Evolutionary conservation across 768 basidiomycete genomes (phyloP).

Genomic region (Mycena polygramma): DNA sequence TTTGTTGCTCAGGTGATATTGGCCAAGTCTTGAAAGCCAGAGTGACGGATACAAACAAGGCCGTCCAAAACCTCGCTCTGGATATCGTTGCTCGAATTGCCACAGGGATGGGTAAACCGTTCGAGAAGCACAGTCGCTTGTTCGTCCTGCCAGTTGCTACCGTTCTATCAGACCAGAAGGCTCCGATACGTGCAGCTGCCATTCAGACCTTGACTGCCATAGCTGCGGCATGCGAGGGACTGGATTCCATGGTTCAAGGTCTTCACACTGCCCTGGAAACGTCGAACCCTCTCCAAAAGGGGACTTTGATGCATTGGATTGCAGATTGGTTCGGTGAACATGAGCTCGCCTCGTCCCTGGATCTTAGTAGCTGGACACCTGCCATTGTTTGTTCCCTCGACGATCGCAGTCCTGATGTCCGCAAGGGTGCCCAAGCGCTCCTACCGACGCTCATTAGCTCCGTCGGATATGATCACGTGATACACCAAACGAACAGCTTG

Average conservation of each 20-base stretch:
- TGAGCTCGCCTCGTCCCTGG: constrained; percentile 65
- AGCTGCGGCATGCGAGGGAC: constrained; percentile 83
- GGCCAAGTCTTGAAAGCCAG: constrained; percentile 89
- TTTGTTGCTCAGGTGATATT: constrained; percentile 79
- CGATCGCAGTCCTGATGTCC: constrained; percentile 91
- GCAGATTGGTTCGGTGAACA: constrained; percentile 83
- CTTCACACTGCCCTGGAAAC: constrained; percentile 87
- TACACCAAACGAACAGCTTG: constrained; percentile 87
- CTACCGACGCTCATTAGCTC: constrained; percentile 80
- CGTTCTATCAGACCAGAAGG: constrained; percentile 94
- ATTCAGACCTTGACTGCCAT: constrained; percentile 86
- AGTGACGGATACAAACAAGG: constrained; percentile 93
- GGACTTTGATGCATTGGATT: constrained; percentile 84
- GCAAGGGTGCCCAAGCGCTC: constrained; percentile 89
- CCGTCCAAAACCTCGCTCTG: constrained; percentile 90
- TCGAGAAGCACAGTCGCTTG: constrained; percentile 89
- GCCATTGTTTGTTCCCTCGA: constrained; percentile 85
- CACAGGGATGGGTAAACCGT: constrained; percentile 94
- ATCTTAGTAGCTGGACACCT: constrained; percentile 77
- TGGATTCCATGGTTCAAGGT: constrained; percentile 86
- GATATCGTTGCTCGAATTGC: constrained; percentile 93
- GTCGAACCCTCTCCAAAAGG: constrained; percentile 89
- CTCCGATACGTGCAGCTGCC: constrained; percentile 84
- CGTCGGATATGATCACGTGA: constrained; percentile 86
- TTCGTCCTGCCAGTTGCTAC: constrained; percentile 83